Conservation (phyloP, 495 filamentous ascomycete species). For the Talaromyces borbonicus region DNA sequence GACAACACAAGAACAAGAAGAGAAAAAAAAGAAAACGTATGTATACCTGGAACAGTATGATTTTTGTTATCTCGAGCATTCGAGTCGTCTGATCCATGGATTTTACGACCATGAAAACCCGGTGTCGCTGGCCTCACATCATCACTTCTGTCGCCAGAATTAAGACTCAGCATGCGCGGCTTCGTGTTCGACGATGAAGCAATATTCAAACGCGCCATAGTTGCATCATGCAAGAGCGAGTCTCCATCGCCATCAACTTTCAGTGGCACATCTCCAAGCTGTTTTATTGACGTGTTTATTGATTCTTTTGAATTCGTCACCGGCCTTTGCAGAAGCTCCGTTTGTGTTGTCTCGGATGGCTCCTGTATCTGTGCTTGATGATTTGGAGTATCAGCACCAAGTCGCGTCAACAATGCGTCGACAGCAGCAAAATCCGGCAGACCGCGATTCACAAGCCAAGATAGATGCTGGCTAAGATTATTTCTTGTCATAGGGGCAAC, state of each 20-base stretch:
- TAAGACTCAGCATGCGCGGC: constrained; percentile 35
- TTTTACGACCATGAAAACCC: constrained; percentile 6
- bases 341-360: not conserved
- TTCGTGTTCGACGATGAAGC: constrained; percentile 43
- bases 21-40: no score
- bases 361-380: not conserved
- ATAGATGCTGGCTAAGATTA: constrained; percentile 38
- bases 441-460: constrained; percentile 40
- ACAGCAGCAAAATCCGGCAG: constrained; percentile 5
- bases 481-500: constrained; percentile 41
- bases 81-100: not conserved
- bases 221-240: constrained; percentile 11
- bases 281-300: not conserved
- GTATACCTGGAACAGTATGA: not conserved
- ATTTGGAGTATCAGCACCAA: not conserved
- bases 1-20: no score
- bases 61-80: not conserved
- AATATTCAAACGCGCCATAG: constrained; percentile 50
- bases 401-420: constrained; percentile 6
- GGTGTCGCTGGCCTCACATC: constrained; percentile 11
- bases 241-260: constrained; percentile 2
- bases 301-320: not conserved
- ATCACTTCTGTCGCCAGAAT: constrained; percentile 9
- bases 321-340: not conserved
- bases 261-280: not conserved